A percentile compares a stretch with the other conserved stretches of the same genome.
Conservation (phyloP, 305 asterid genomes). For the Rubia tinctorum region DNA sequence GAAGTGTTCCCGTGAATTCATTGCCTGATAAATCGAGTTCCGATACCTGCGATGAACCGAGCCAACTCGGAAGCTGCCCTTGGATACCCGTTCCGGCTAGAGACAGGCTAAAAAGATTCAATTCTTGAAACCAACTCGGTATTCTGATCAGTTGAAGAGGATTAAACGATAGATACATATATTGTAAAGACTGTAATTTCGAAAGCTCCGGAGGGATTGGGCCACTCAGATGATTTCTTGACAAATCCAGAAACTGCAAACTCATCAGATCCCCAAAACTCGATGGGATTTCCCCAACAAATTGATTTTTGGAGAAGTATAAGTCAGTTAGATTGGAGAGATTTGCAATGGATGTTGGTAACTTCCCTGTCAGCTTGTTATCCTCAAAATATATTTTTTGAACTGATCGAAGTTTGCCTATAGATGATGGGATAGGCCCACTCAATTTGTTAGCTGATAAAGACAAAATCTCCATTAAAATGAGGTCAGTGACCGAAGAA, state of each 20-base stretch:
- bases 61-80: conserved; percentile 46
- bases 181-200: conserved; percentile 30
- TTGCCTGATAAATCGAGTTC: conserved; percentile 53
- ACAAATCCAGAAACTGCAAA: conserved; percentile 38
- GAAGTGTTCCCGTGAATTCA: conserved; percentile 44
- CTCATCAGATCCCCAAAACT: conserved; percentile 38
- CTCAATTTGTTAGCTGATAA: background rate
- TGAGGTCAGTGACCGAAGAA: conserved; percentile 37
- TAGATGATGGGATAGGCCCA: background rate
- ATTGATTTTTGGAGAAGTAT: conserved; percentile 42
- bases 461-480: conserved; percentile 19
- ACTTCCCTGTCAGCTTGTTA: conserved; percentile 43
- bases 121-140: conserved; percentile 42
- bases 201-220: conserved; percentile 40
- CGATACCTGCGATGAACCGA: conserved; percentile 38
- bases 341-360: conserved; percentile 52
- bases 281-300: conserved; percentile 49
- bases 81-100: conserved; percentile 51
- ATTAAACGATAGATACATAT: conserved; percentile 49
- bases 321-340: conserved; percentile 32
- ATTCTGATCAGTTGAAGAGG: conserved; percentile 40
- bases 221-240: conserved; percentile 45
- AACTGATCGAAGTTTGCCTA: conserved; percentile 1
- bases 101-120: conserved; percentile 27
- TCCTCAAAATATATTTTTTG: conserved; percentile 36